Conservation (phyloP, 1,284 basidiomycete genomes). For the Rugosomyces carneus region DNA sequence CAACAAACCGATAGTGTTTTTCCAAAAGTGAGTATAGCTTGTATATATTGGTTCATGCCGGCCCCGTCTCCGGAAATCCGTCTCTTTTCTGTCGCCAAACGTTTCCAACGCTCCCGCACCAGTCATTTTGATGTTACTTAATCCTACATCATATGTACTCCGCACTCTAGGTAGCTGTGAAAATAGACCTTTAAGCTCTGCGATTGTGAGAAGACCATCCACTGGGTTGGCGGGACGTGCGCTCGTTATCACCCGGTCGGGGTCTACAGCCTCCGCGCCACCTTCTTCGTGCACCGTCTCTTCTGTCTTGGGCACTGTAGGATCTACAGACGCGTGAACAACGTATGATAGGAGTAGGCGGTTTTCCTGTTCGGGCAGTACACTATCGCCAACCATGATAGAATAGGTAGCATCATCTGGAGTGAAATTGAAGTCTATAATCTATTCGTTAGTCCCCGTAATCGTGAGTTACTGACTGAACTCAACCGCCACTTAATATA, state of each 20-base stretch:
- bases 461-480: not conserved
- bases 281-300: slow-evolving; percentile 37
- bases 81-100: slow-evolving; percentile 43
- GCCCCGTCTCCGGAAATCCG: slow-evolving; percentile 40
- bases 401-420: slow-evolving; percentile 85
- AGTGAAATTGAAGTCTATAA: slow-evolving; percentile 87
- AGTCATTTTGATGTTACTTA: slow-evolving; percentile 18
- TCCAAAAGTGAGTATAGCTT: slow-evolving; percentile 78
- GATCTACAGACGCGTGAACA: slow-evolving; percentile 78
- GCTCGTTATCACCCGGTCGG: slow-evolving; percentile 72
- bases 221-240: slow-evolving; percentile 53
- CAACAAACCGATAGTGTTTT: slow-evolving; percentile 63
- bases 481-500: slow-evolving; percentile 75
- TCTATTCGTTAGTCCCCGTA: not conserved
- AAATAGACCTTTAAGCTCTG: slow-evolving; percentile 58
- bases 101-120: slow-evolving; percentile 27
- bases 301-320: slow-evolving; percentile 35
- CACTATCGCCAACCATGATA: slow-evolving; percentile 59
- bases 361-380: slow-evolving; percentile 50
- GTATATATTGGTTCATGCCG: slow-evolving; percentile 74
- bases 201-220: slow-evolving; percentile 70
- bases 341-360: slow-evolving; percentile 65
- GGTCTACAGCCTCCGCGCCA: slow-evolving; percentile 48
- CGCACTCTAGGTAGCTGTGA: slow-evolving; percentile 34
- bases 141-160: slow-evolving; percentile 58